A percentile compares a stretch with the other conserved stretches of the same genome.
These are phyloP conservation scores for Cladophialophora bantiana DNA, from an alignment of 2,329 filamentous ascomycete species.

Conservation along the genomic window DNA sequence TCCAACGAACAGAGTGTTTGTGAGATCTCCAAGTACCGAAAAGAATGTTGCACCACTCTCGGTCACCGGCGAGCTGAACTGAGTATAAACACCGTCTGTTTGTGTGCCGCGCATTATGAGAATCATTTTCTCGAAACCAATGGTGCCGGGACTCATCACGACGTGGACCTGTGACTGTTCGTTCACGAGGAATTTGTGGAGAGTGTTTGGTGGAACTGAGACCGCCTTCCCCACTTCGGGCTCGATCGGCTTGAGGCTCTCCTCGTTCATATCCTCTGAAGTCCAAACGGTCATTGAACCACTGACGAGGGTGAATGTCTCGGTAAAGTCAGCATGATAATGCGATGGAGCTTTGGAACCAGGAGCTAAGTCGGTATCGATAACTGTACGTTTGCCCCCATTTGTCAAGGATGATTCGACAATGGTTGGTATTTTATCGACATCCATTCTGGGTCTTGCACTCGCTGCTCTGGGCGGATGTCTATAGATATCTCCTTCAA, in stretches of 20 bases:
- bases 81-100: slow-evolving; percentile 11
- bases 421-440: slow-evolving; percentile 24
- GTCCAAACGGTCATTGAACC: slow-evolving; percentile 26
- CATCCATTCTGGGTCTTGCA: slow-evolving; percentile 8
- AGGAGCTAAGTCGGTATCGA: slow-evolving; percentile 16
- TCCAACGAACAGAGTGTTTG: slow-evolving; percentile 20
- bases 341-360: slow-evolving; percentile 22
- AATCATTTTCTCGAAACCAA: slow-evolving; percentile 24
- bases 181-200: slow-evolving; percentile 20
- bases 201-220: slow-evolving; percentile 6
- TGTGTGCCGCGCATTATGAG: slow-evolving; percentile 25
- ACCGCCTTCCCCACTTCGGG: slow-evolving; percentile 17
- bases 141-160: slow-evolving; percentile 36
- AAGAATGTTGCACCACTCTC: slow-evolving; percentile 22
- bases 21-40: slow-evolving; percentile 20
- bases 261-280: slow-evolving; percentile 20
- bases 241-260: slow-evolving; percentile 13
- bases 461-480: background rate
- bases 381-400: slow-evolving; percentile 11
- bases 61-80: slow-evolving; percentile 12
- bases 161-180: slow-evolving; percentile 45
- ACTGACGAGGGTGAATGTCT: slow-evolving; percentile 22
- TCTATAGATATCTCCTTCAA: background rate
- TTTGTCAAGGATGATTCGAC: slow-evolving; percentile 20
- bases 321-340: slow-evolving; percentile 27